Evolutionary conservation across 805 yeast genomes (phyloP), one percentile per base, ranked within the genome.

Genomic region (Wilhelminamyces savonicus): DNA sequence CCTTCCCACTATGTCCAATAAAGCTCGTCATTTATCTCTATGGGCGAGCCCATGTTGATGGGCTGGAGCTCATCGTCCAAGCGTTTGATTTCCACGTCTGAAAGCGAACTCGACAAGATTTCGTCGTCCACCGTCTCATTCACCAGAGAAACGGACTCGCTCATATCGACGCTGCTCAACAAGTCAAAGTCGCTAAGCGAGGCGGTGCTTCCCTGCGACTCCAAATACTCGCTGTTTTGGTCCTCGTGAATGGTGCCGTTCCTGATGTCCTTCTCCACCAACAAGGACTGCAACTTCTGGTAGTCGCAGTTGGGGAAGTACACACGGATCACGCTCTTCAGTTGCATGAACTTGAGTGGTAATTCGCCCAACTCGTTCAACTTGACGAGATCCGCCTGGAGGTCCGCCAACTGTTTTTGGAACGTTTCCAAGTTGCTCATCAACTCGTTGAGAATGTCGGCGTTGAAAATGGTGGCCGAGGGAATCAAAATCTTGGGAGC

Each of bases 251-350:
- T 75, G 15, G 66, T 54, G 2, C 87, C 88, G 8, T 70, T 63
- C 2, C 69, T 50, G 5, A 82, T 72, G 15, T 74, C 81, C 36
- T 73, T 62, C 25, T 82, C 92, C 23, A 63, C 48, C 35, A 82
- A 54, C 35, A 82, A 53, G 13, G 39, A 36, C 42, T 78, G 80
- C 42, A 82, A 71, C 40, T 75, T 75, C 5, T 51, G 59, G 5
- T 66, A 54, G 36, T 81, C 85, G 35, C 81, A 68, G 48, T 81
- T 82, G 20, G 90, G 86, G 57, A 85, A 83, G 48, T 73, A 79
- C 10, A 79, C 73, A 40, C 79, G 59, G 8, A 43, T 35, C 18
- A 56, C 46, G 30, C 52, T 53, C 18, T 63, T 56, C 9, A 56
- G 49, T 22, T 55, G 45, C 26, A 62, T 63, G 31, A 71, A 54